Evolutionary conservation across 129 eudicot species (phyloP).

Genomic region (Chrysanthemum makinoi): DNA sequence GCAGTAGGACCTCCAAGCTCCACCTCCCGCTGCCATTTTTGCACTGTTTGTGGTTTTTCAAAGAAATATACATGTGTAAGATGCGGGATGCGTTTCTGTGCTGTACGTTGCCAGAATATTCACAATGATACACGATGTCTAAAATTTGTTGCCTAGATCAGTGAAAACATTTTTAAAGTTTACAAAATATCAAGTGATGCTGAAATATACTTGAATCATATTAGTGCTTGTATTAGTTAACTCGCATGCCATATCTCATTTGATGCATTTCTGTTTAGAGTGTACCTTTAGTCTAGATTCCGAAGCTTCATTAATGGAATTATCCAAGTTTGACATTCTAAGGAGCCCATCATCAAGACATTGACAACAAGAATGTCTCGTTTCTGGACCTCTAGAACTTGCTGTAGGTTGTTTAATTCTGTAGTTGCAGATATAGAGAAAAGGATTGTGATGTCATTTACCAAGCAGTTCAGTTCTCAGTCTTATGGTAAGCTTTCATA

Average conservation of each 20-base stretch:
- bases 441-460: neutral
- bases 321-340: neutral
- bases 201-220: neutral
- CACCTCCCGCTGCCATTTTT: constrained; percentile 74
- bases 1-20: constrained; percentile 96
- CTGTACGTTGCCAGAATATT: constrained; percentile 67
- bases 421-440: neutral
- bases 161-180: neutral
- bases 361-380: no score
- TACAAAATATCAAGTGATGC: constrained; percentile 1
- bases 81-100: constrained; percentile 90
- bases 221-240: neutral
- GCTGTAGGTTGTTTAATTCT: neutral
- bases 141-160: constrained; percentile 81
- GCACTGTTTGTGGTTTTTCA: constrained; percentile 88
- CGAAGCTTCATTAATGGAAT: neutral
- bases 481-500: neutral
- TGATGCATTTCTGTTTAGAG: neutral
- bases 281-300: neutral
- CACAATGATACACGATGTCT: constrained; percentile 94
- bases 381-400: neutral
- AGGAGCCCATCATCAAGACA: no score
- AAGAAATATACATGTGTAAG: constrained; percentile 81
- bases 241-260: neutral
- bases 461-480: neutral